Evolutionary conservation across 2,329 filamentous ascomycete genomes (phyloP), one percentile per base, ranked within the genome.

Genomic region (Pseudogymnoascus destructans): DNA sequence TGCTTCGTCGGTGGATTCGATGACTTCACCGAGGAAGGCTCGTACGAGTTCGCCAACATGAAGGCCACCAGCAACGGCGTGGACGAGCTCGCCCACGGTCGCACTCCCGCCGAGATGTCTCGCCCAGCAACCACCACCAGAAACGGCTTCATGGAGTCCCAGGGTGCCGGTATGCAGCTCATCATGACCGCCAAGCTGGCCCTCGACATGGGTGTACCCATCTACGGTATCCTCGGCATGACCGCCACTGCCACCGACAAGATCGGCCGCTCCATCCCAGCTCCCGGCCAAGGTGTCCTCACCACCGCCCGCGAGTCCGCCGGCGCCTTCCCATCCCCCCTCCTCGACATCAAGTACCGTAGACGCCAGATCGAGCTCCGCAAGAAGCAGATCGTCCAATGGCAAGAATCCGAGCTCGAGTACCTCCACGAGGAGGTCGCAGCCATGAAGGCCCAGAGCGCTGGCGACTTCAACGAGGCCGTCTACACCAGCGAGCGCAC

Each of bases 1-100:
- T 97, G 92, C 79, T 86, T 98, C 64, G 95, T 98, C 60, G 93
- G 93, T 81, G 93, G 93, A 65, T 97, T 98, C 69, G 93, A 98
- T 76, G 95, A 98, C 75, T 96, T 98, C 77, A 90, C 95, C 69
- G 93, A 98, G 75, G 93, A 98, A 75, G 95, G 93, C 57, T 98
- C 93, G 1, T 98, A 96, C 70, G 93, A 98, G 73, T 98, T 98
- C 72, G 93, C 93, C 78, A 98, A 98, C 79, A 98, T 98, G 93
- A 95, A 95, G 75, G 93, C 93, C 60, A 98, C 93, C 59, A 96
- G 91, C 80, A 98, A 97, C 70, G 91, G 92, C 23, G 87, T 96
- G 61, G 91, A 97, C 65, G 95, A 98, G 72, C 89, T 98, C 66
- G 89, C 85, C 8, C 93, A 97, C 68, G 93, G 93, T 54, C 89